phyloP scores from a whole-genome alignment of 345 rosid genomes.

The Camelina neglecta region DNA sequence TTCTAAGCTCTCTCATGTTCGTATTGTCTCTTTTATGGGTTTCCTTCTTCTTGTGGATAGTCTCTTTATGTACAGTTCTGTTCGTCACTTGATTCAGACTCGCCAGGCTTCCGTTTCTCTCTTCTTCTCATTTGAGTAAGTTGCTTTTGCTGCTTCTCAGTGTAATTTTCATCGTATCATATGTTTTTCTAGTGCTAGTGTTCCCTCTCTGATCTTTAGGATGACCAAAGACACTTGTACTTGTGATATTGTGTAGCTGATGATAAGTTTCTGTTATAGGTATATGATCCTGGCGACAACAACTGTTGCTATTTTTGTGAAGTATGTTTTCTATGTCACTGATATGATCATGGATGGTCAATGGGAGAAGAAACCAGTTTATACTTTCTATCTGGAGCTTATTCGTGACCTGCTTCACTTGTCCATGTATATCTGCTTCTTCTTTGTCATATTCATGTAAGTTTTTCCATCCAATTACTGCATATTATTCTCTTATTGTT shows the following conservation, averaged over 20 bases:
- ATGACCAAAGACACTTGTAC: background rate
- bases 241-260: constrained; percentile 10
- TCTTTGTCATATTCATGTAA: constrained; percentile 95
- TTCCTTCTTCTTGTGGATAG: constrained; percentile 80
- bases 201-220: background rate
- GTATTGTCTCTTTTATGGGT: constrained; percentile 84
- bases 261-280: constrained; percentile 51
- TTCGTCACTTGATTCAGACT: constrained; percentile 67
- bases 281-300: constrained; percentile 96
- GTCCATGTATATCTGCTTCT: constrained; percentile 95
- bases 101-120: constrained; percentile 88
- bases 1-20: constrained; percentile 64
- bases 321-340: constrained; percentile 83
- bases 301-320: constrained; percentile 82
- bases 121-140: constrained; percentile 95
- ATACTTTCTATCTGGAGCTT: constrained; percentile 94
- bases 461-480: constrained; percentile 40
- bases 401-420: constrained; percentile 96
- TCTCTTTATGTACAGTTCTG: constrained; percentile 69
- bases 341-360: constrained; percentile 99
- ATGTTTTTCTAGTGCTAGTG: background rate
- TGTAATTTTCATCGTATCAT: background rate
- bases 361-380: constrained; percentile 94
- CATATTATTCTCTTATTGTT: background rate
- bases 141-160: constrained; percentile 4